These are phyloP conservation scores for Quercus aquifolioides DNA, from an alignment of 306 rosid genomes.

Conservation along the genomic window DNA sequence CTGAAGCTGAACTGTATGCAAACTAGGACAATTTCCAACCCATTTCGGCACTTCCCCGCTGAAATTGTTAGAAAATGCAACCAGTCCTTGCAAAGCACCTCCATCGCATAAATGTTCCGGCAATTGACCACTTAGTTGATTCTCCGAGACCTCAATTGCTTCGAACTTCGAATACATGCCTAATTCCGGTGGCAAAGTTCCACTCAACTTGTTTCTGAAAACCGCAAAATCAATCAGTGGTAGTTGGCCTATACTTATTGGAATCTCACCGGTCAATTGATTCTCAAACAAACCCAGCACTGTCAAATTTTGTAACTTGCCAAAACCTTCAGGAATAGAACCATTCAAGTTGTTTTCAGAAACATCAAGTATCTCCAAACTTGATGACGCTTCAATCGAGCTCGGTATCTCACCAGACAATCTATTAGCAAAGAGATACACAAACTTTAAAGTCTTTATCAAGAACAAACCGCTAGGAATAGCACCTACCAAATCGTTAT, in stretches of 20 bases:
- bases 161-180: slow-evolving; percentile 65
- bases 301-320: slow-evolving; percentile 44
- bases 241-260: slow-evolving; percentile 47
- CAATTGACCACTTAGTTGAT: slow-evolving; percentile 54
- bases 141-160: slow-evolving; percentile 56
- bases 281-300: slow-evolving; percentile 42
- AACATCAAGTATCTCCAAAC: slow-evolving; percentile 40
- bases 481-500: slow-evolving; percentile 53
- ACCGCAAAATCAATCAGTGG: slow-evolving; percentile 39
- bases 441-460: slow-evolving; percentile 33
- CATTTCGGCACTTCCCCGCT: slow-evolving; percentile 54
- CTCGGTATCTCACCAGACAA: slow-evolving; percentile 60
- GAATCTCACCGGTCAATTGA: slow-evolving; percentile 60
- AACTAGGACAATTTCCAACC: slow-evolving; percentile 55
- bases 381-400: slow-evolving; percentile 38
- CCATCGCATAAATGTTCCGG: slow-evolving; percentile 67
- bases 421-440: slow-evolving; percentile 48
- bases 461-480: slow-evolving; percentile 51
- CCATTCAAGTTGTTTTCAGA: slow-evolving; percentile 63
- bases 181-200: slow-evolving; percentile 68
- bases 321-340: slow-evolving; percentile 50
- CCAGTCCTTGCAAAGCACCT: slow-evolving; percentile 46
- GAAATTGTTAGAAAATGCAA: slow-evolving; percentile 55
- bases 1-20: slow-evolving; percentile 40
- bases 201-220: slow-evolving; percentile 59